Evolutionary conservation across 805 yeast genomes (phyloP).

Genomic region (Lipomyces lipofer): DNA sequence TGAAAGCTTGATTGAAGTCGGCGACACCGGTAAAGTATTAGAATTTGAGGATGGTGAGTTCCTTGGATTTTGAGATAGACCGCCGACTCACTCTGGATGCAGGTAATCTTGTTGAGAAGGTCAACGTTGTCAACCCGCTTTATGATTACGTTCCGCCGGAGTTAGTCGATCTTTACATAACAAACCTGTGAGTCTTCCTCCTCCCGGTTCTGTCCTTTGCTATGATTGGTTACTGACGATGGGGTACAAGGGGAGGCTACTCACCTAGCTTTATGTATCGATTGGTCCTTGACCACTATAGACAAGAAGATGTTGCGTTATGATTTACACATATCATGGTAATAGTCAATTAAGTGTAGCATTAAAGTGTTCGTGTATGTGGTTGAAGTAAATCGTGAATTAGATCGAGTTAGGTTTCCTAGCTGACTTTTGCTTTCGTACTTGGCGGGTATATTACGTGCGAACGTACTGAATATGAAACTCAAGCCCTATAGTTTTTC

Average conservation of each 20-base stretch:
- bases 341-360: too few relatives aligned
- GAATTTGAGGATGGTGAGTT: constrained; percentile 67
- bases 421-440: constrained; percentile 9
- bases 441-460: constrained; percentile 1
- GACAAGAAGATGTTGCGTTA: constrained; percentile 73
- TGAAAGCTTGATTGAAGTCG: constrained; percentile 82
- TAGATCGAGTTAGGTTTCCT: not conserved
- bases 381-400: constrained; percentile 4
- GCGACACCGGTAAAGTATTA: constrained; percentile 87
- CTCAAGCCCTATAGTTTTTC: too few relatives aligned
- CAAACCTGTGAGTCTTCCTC: constrained; percentile 59
- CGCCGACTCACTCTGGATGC: not conserved
- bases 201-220: too few relatives aligned
- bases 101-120: constrained; percentile 57
- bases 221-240: not conserved
- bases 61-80: not conserved
- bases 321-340: constrained; percentile 8
- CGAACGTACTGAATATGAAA: not conserved
- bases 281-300: constrained; percentile 90
- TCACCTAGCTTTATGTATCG: constrained; percentile 96
- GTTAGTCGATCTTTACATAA: constrained; percentile 87
- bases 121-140: constrained; percentile 82
- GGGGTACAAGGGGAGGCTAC: constrained; percentile 67
- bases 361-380: not conserved
- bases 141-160: constrained; percentile 93